Conservation (phyloP, 176 grass and related monocot genomes). For the Eremochloa ophiuroides region DNA sequence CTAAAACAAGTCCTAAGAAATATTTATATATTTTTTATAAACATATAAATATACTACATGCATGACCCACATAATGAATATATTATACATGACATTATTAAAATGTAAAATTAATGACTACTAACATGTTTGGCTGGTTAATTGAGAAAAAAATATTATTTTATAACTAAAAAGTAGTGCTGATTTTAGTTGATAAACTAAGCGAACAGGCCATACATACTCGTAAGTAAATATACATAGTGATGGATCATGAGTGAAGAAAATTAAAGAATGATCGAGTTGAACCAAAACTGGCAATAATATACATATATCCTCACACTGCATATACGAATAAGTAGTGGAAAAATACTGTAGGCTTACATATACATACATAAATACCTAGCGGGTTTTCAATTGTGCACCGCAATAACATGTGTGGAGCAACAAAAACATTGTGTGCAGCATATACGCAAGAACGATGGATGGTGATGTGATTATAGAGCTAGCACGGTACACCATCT, state of each 20-base stretch:
- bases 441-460: constrained; percentile 1
- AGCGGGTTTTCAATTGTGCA: neutral
- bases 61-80: too few relatives aligned
- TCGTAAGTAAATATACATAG: too few relatives aligned
- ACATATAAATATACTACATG: too few relatives aligned
- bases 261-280: neutral
- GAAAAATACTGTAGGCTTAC: constrained; percentile 10
- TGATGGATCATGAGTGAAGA: neutral
- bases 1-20: too few relatives aligned
- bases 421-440: neutral
- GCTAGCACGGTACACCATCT: neutral
- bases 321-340: constrained; percentile 22
- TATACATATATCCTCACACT: constrained; percentile 15
- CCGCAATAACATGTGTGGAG: neutral
- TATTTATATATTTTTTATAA: too few relatives aligned
- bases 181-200: too few relatives aligned
- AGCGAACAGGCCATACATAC: too few relatives aligned
- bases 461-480: neutral
- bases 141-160: too few relatives aligned
- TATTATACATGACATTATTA: neutral
- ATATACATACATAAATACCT: neutral
- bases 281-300: constrained; percentile 26
- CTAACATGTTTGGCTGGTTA: too few relatives aligned
- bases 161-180: too few relatives aligned
- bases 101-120: neutral